A percentile compares a stretch with the other conserved stretches of the same genome.
phyloP scores from a whole-genome alignment of 2,329 filamentous ascomycete genomes.

The Didymellaceae sp. region DNA sequence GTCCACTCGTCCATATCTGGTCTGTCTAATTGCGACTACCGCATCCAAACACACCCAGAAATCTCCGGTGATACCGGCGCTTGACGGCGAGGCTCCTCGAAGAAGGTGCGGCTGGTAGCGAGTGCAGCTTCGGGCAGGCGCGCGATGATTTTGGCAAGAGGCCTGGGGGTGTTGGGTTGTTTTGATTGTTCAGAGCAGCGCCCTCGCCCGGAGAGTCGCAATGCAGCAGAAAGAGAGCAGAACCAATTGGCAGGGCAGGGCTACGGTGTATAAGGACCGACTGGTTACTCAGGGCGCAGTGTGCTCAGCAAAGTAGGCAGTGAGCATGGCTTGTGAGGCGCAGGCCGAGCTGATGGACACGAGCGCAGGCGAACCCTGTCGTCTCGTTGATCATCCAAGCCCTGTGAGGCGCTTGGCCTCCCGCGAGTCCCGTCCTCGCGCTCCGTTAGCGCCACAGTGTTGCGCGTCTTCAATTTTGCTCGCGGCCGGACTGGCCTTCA shows the following conservation, averaged over 20 bases:
- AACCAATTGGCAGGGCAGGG: constrained; percentile 7
- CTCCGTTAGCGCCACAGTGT: constrained; percentile 11
- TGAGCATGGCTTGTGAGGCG: constrained; percentile 23
- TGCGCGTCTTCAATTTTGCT: constrained; percentile 18
- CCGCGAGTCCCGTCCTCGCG: constrained; percentile 12
- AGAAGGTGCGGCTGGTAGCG: constrained; percentile 14
- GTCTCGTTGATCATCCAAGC: constrained; percentile 17
- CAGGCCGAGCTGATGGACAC: constrained; percentile 18
- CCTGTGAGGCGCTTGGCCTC: constrained; percentile 15
- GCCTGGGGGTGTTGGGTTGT: not conserved
- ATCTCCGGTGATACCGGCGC: constrained; percentile 17
- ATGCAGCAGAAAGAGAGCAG: constrained; percentile 25
- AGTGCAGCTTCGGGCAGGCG: too few species aligned
- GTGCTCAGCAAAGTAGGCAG: constrained; percentile 18
- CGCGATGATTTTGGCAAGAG: too few species aligned
- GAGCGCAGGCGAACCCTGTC: constrained; percentile 18
- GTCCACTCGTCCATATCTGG: constrained; percentile 45
- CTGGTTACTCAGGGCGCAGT: constrained; percentile 19
- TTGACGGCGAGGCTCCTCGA: constrained; percentile 7
- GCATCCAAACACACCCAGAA: constrained; percentile 23
- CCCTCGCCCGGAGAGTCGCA: constrained; percentile 39
- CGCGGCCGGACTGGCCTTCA: not conserved
- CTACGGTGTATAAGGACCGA: constrained; percentile 20
- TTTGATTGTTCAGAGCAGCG: constrained; percentile 29
- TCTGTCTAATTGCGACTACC: constrained; percentile 27